These are phyloP conservation scores for Nymphaea thermarum DNA, from an alignment of 164 flowering plant genomes.

Conservation along the genomic window DNA sequence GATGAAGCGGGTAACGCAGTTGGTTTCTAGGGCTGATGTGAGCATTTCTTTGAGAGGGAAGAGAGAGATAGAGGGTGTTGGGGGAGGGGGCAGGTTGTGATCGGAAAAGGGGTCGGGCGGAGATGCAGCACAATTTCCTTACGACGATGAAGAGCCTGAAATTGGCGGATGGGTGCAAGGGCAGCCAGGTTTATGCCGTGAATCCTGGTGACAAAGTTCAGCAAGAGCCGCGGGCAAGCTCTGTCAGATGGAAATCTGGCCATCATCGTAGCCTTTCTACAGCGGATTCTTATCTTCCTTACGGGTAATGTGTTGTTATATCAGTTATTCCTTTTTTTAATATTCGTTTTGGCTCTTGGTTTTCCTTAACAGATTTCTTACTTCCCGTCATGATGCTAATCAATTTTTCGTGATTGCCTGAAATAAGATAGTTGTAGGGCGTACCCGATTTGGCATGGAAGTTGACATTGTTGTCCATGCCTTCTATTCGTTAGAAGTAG, in stretches of 20 bases:
- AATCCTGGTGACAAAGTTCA: constrained; percentile 8
- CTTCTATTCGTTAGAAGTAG: background rate
- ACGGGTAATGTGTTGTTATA: constrained; percentile 1
- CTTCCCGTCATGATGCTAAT: no score
- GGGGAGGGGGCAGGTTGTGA: background rate
- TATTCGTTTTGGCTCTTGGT: background rate
- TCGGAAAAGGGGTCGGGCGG: background rate
- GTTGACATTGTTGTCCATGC: no score
- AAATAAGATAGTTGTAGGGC: no score
- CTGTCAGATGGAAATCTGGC: constrained; percentile 10
- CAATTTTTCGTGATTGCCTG: no score
- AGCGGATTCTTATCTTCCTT: background rate
- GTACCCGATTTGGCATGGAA: no score
- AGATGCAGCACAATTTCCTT: constrained; percentile 24
- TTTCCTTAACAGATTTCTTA: background rate
- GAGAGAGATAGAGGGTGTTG: background rate
- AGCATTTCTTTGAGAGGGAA: background rate
- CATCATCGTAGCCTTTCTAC: constrained; percentile 14
- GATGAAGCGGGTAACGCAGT: background rate
- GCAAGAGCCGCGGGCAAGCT: constrained; percentile 6
- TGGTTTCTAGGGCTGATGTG: background rate
- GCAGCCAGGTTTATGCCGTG: constrained; percentile 45
- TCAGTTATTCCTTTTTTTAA: background rate
- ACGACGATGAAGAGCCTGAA: constrained; percentile 33
- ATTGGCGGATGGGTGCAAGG: constrained; percentile 40